phyloP scores from a whole-genome alignment of 2,329 filamentous ascomycete genomes.

The Aurifilum marmelostoma region DNA sequence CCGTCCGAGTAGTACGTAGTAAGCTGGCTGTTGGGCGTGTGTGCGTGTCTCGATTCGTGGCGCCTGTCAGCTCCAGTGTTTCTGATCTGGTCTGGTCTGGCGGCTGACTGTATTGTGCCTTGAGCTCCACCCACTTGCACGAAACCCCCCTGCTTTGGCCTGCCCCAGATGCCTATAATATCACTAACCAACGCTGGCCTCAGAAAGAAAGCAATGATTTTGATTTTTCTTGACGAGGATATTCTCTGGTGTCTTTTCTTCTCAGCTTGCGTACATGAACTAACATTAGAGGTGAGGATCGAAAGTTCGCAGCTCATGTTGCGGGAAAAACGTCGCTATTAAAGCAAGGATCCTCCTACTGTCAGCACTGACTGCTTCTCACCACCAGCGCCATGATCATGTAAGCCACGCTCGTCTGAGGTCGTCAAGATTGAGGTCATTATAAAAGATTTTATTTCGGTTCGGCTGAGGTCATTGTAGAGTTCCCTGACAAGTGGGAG shows the following conservation, averaged over 20 bases:
- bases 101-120: no score
- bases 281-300: neutral
- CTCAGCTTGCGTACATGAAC: neutral
- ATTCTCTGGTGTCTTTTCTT: neutral
- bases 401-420: neutral
- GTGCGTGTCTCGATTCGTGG: neutral
- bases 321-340: no score
- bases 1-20: no score
- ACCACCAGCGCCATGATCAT: neutral
- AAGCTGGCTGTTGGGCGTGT: no score
- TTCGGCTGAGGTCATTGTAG: neutral
- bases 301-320: neutral
- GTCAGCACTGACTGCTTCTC: neutral
- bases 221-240: neutral
- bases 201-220: neutral
- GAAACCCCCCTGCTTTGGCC: neutral
- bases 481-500: neutral
- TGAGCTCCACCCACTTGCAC: neutral
- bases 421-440: neutral
- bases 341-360: no score
- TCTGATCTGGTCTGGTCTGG: neutral
- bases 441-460: neutral
- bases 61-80: neutral
- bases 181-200: neutral
- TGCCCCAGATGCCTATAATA: neutral